Percentiles rank a stretch among this genome's conserved stretches.
Conservation (phyloP, 345 rosid species). For the Conringia planisiliqua region DNA sequence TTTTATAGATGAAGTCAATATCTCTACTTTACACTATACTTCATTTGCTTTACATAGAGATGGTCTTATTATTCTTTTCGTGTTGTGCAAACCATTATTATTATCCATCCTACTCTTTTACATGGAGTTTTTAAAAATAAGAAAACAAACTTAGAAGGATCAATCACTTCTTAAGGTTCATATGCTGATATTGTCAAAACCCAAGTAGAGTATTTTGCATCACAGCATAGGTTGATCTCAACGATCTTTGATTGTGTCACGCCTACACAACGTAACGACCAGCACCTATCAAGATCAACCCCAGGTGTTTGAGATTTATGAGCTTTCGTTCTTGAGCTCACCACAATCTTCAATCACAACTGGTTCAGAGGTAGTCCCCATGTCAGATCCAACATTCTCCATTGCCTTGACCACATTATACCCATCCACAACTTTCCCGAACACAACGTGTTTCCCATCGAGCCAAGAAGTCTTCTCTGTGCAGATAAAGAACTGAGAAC, state of each 20-base stretch:
- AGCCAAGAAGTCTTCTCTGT: conserved; percentile 75
- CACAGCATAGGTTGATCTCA: background rate
- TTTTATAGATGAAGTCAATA: too few species aligned
- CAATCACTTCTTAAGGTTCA: background rate
- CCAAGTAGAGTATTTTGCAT: background rate
- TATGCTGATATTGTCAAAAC: background rate
- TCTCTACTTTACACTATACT: too few species aligned
- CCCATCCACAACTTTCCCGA: conserved; percentile 86
- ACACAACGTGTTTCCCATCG: conserved; percentile 85
- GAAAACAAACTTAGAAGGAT: background rate
- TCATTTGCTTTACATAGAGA: too few species aligned
- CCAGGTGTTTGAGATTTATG: background rate
- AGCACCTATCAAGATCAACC: background rate
- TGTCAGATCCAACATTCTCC: conserved; percentile 63
- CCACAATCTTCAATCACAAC: conserved; percentile 79
- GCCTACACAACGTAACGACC: background rate
- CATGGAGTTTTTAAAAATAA: background rate
- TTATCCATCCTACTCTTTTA: background rate
- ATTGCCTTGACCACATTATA: conserved; percentile 60
- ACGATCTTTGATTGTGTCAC: background rate
- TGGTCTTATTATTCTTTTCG: too few species aligned
- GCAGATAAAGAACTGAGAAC: conserved; percentile 93
- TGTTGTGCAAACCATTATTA: too few species aligned
- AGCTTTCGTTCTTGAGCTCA: conserved; percentile 46
- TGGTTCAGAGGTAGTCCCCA: conserved; percentile 42